Evolutionary conservation across 1,139 yeast species (phyloP).

Genomic region (Groenewaldozyma sp.): DNA sequence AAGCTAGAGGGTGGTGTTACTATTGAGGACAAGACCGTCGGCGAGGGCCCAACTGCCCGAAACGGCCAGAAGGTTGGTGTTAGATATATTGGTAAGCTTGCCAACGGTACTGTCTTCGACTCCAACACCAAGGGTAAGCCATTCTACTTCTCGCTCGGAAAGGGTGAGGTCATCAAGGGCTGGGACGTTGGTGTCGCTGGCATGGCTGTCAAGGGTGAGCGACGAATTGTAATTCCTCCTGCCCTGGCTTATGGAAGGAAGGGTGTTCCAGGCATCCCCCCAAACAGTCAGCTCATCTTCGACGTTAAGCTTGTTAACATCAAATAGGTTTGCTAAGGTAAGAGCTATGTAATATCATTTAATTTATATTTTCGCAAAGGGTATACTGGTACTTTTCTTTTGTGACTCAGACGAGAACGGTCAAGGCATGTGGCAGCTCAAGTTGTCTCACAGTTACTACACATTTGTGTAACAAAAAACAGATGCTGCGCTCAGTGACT

Average conservation of each 20-base stretch:
- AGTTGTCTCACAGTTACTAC: too few species aligned
- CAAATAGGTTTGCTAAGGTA: constrained; percentile 41
- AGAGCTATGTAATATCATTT: too few species aligned
- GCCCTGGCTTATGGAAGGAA: constrained; percentile 94
- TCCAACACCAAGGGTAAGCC: constrained; percentile 97
- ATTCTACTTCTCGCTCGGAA: constrained; percentile 80
- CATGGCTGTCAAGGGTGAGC: constrained; percentile 98
- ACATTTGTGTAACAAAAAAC: too few species aligned
- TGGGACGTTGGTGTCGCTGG: constrained; percentile 98
- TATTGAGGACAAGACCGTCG: constrained; percentile 84
- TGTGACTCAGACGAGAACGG: too few species aligned
- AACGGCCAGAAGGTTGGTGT: constrained; percentile 87
- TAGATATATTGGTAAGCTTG: constrained; percentile 95
- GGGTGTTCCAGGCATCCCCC: constrained; percentile 93
- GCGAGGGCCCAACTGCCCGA: constrained; percentile 84
- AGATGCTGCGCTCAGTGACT: too few species aligned
- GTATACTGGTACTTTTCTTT: too few species aligned
- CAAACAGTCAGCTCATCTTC: constrained; percentile 90
- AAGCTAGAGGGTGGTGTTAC: constrained; percentile 88
- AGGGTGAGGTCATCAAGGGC: constrained; percentile 97
- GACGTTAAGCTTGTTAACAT: constrained; percentile 90
- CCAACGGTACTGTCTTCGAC: constrained; percentile 93
- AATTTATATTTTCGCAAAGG: too few species aligned
- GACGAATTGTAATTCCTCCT: constrained; percentile 94
- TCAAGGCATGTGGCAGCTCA: too few species aligned